phyloP scores from a whole-genome alignment of 1,284 basidiomycete species.

The Boletus semigastroideus region DNA sequence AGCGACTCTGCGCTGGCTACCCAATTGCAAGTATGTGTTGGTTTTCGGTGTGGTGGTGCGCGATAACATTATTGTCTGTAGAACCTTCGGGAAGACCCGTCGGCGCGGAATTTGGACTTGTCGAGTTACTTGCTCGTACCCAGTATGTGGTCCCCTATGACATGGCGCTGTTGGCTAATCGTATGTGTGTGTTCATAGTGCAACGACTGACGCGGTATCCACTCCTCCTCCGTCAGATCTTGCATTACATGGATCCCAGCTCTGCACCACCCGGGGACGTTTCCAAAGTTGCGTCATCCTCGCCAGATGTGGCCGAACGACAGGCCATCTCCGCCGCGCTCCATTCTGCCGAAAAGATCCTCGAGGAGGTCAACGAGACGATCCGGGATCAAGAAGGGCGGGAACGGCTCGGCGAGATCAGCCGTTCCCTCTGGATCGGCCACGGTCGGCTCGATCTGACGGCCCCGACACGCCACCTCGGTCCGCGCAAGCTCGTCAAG shows the following conservation, averaged over 20 bases:
- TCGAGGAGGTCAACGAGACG: conserved; percentile 84
- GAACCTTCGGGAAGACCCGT: conserved; percentile 71
- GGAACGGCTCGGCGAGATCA: conserved; percentile 71
- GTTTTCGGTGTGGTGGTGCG: not conserved
- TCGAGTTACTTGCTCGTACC: conserved; percentile 90
- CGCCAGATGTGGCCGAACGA: conserved; percentile 45
- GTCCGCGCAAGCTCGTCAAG: conserved; percentile 71
- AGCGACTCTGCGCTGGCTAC: conserved; percentile 63
- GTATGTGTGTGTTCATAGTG: conserved; percentile 51
- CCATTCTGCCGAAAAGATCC: conserved; percentile 66
- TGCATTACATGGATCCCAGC: conserved; percentile 67
- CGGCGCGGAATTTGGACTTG: conserved; percentile 81
- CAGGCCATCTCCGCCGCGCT: conserved; percentile 56
- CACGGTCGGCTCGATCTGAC: conserved; percentile 89
- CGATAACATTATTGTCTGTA: conserved; percentile 27
- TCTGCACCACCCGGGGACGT: not conserved
- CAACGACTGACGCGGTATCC: conserved; percentile 94
- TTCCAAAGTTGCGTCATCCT: not conserved
- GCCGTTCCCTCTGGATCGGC: conserved; percentile 82
- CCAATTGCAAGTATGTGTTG: conserved; percentile 61
- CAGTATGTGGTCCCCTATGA: conserved; percentile 51
- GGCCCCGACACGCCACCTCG: conserved; percentile 80
- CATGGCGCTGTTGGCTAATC: not conserved
- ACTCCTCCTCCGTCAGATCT: conserved; percentile 81
- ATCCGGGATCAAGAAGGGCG: conserved; percentile 83